Evolutionary conservation across 176 grass and related monocot genomes (phyloP).

Genomic region (Musa schizocarpa): DNA sequence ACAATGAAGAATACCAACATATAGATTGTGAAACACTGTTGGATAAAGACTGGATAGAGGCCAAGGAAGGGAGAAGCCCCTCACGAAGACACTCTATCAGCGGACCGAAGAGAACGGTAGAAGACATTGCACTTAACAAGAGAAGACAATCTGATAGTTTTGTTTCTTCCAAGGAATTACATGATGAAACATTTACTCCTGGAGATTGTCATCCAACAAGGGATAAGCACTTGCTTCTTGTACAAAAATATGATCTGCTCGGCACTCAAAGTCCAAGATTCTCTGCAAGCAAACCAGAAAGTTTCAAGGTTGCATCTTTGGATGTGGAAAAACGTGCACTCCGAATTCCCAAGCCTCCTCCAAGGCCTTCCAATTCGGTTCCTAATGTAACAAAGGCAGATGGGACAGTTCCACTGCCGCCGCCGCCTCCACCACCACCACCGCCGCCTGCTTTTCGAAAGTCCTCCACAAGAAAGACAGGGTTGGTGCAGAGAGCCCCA

Average conservation of each 20-base stretch:
- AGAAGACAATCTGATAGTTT: slow-evolving; percentile 96
- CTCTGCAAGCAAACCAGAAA: slow-evolving; percentile 48
- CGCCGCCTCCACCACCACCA: slow-evolving; percentile 43
- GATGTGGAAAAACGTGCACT: slow-evolving; percentile 74
- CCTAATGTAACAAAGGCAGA: slow-evolving; percentile 1
- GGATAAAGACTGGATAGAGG: slow-evolving; percentile 74
- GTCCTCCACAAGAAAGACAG: slow-evolving; percentile 49
- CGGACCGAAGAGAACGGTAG: slow-evolving; percentile 49
- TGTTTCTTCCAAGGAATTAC: slow-evolving; percentile 48
- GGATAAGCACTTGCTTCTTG: slow-evolving; percentile 31
- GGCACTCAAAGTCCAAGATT: slow-evolving; percentile 66
- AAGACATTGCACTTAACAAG: slow-evolving; percentile 49
- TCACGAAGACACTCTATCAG: slow-evolving; percentile 77
- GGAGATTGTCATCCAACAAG: not conserved
- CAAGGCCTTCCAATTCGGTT: slow-evolving; percentile 69
- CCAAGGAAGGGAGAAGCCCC: slow-evolving; percentile 43
- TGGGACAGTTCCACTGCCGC: slow-evolving; percentile 2
- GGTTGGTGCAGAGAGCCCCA: slow-evolving; percentile 88
- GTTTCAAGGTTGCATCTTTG: slow-evolving; percentile 43
- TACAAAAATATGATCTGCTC: slow-evolving; percentile 44
- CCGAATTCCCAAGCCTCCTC: slow-evolving; percentile 87
- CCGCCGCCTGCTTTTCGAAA: slow-evolving; percentile 73
- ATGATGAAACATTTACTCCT: slow-evolving; percentile 36
- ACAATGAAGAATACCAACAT: slow-evolving; percentile 35
- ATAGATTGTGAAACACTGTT: slow-evolving; percentile 48